Conservation (phyloP, 2,329 filamentous ascomycete species). For the Aspergillus brunneoviolaceus region DNA sequence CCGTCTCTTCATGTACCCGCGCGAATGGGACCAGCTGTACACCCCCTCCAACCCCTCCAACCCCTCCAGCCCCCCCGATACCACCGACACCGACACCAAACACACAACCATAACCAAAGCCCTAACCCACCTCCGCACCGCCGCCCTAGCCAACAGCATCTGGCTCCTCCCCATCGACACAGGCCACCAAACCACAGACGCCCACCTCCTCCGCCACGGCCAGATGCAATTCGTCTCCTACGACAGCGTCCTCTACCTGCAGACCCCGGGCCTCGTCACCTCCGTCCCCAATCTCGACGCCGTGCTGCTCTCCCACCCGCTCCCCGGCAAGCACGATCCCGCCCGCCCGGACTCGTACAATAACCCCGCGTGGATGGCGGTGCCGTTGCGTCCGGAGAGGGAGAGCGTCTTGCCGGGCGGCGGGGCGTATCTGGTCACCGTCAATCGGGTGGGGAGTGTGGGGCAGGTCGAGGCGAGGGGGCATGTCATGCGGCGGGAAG, state of each 20-base stretch:
- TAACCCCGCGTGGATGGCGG: slow-evolving; percentile 40
- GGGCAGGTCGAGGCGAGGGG: slow-evolving; percentile 36
- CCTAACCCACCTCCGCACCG: slow-evolving; percentile 38
- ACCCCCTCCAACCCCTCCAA: slow-evolving; percentile 16
- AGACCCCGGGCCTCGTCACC: slow-evolving; percentile 42
- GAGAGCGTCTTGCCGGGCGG: slow-evolving; percentile 29
- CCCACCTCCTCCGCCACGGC: slow-evolving; percentile 38
- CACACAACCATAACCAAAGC: slow-evolving; percentile 32
- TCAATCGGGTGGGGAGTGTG: slow-evolving; percentile 30
- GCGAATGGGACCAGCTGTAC: slow-evolving; percentile 43
- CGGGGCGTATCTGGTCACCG: slow-evolving; percentile 38
- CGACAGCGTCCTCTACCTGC: slow-evolving; percentile 45
- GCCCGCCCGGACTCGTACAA: slow-evolving; percentile 36
- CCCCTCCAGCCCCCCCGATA: too few relatives aligned
- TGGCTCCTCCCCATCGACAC: slow-evolving; percentile 45
- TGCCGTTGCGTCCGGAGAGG: slow-evolving; percentile 35
- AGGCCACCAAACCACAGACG: slow-evolving; percentile 36
- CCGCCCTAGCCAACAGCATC: slow-evolving; percentile 42
- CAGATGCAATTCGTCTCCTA: slow-evolving; percentile 45
- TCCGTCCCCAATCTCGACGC: slow-evolving; percentile 40
- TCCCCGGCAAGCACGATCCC: slow-evolving; percentile 35
- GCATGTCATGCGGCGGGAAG: slow-evolving; percentile 35
- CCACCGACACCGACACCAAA: neutral
- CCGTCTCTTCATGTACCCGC: slow-evolving; percentile 48
- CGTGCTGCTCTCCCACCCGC: slow-evolving; percentile 34